phyloP scores from a whole-genome alignment of 2,329 filamentous ascomycete species.

The Botrytis pseudocinerea region DNA sequence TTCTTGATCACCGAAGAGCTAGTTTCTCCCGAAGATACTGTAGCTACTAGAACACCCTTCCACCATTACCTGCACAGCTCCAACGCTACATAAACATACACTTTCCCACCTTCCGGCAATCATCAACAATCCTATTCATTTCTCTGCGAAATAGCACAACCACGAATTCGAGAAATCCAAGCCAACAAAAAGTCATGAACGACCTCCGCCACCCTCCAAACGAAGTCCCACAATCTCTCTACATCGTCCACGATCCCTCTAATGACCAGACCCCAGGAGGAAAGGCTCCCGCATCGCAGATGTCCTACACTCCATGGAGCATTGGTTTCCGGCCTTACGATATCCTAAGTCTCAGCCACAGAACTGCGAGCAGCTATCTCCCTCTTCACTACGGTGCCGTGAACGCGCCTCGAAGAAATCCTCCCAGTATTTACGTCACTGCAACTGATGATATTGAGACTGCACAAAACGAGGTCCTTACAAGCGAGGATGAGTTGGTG shows the following conservation, averaged over 20 bases:
- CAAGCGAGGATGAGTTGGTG: neutral
- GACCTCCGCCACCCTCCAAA: neutral
- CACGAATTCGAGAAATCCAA: neutral
- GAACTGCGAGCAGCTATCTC: neutral
- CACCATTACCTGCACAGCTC: neutral
- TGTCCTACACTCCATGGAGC: neutral
- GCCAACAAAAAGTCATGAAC: neutral
- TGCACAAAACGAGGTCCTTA: neutral
- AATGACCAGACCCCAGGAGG: neutral
- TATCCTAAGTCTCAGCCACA: neutral
- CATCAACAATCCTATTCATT: neutral
- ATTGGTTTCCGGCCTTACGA: neutral
- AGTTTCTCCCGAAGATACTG: too few relatives aligned
- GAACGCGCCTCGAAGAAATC: neutral
- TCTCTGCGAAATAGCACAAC: neutral
- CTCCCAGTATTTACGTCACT: neutral
- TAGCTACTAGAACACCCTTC: neutral
- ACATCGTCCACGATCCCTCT: conserved; percentile 1
- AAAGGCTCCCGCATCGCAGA: neutral
- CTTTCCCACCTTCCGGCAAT: too few relatives aligned
- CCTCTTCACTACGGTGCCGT: too few relatives aligned
- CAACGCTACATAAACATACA: neutral
- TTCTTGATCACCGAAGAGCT: neutral
- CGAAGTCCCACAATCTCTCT: neutral
- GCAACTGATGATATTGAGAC: neutral